Conservation (phyloP, 2,329 filamentous ascomycete genomes). For the Pseudogymnoascus sp. region DNA sequence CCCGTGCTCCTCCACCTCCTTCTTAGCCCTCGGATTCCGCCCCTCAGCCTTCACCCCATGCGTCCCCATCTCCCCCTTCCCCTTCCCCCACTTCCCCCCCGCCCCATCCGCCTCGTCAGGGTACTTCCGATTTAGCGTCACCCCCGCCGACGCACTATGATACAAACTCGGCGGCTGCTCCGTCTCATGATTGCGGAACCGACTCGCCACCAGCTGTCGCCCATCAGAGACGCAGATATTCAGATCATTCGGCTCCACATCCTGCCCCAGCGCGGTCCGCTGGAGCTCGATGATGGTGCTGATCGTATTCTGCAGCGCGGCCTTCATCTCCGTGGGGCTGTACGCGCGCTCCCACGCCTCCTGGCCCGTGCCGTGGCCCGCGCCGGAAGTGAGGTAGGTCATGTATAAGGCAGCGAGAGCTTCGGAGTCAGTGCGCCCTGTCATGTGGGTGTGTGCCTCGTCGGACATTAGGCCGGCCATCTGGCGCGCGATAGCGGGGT, state of each 20-base stretch:
- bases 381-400: conserved; percentile 21
- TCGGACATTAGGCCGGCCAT: conserved; percentile 36
- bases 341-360: conserved; percentile 35
- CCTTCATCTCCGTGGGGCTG: conserved; percentile 33
- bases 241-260: conserved; percentile 38
- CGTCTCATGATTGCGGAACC: conserved; percentile 43
- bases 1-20: conserved; percentile 35
- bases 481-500: conserved; percentile 37
- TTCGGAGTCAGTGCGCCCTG: conserved; percentile 45
- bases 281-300: conserved; percentile 39
- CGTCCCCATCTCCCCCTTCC: conserved; percentile 13
- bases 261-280: conserved; percentile 29
- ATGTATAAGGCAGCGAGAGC: conserved; percentile 38
- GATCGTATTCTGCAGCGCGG: conserved; percentile 34
- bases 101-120: conserved; percentile 37
- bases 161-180: conserved; percentile 45
- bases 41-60: conserved; percentile 10
- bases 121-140: conserved; percentile 44
- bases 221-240: conserved; percentile 47
- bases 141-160: conserved; percentile 40
- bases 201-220: conserved; percentile 38
- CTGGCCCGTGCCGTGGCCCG: conserved; percentile 17
- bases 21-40: conserved; percentile 22
- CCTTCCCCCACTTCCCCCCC: conserved; percentile 28
- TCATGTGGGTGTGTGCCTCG: conserved; percentile 39